Evolutionary conservation across 306 rosid genomes (phyloP), one percentile per base, ranked within the genome.

Genomic region (Castanea sativa): DNA sequence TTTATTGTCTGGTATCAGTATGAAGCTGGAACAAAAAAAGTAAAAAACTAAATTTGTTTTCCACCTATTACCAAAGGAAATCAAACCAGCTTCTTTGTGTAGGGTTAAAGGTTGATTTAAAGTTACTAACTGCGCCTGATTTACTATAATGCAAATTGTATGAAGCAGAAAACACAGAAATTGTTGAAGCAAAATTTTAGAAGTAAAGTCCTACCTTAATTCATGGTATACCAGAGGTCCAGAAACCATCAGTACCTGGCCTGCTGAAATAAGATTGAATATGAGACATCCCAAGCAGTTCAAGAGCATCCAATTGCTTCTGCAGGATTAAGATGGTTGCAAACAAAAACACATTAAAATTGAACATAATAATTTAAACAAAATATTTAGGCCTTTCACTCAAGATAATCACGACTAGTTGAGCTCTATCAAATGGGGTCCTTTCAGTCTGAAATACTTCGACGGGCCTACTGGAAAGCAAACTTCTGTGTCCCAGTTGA

Each of bases 391-490:
- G 70, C 71, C 61, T 41, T 64, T 72, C 4, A 27, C 59, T 14
- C 55, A 76, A 65, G 55, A 20, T 51, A 58, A 61, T 75, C 51
- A 71, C 19, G 56, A 41, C 25, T 29, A 30, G 18, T 65, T 51
- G 51, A 43, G 25, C 65, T 49, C 51, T 53, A 56, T 83, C 64
- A 71, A 56, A 74, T 74, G 79, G 68, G 82, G 41, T 75, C 19
- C 68, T 38, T 57, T 73, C 51, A 30, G 79, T 63, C 25, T 73
- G 35, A 63, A 75, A 59, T 41, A 69, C 76, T 41, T 65, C 64
- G 59, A 43, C 35, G 76, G 82, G 75, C 86, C 86, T 30, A 76
- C 83, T 75, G 43, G 65, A 67, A 27, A 68, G 55, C 64, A 78
- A 30, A 73, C 74, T 71, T 73, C 77, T 77, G 53, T 49, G 59